These are phyloP conservation scores for Coprinellus micaceus DNA, from an alignment of 768 basidiomycete species.

Conservation along the genomic window DNA sequence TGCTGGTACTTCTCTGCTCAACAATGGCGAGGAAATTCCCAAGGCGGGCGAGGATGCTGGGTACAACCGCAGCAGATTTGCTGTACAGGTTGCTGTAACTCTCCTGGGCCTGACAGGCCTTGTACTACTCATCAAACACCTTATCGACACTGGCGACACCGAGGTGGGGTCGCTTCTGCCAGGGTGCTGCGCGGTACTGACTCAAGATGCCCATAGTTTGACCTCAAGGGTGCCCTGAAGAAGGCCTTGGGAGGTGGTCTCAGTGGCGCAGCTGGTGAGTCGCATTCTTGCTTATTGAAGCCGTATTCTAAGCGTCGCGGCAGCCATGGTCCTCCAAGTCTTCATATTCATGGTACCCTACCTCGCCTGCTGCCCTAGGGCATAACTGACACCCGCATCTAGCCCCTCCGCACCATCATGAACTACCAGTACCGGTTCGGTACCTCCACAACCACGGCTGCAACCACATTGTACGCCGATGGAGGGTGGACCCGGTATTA, in stretches of 20 bases:
- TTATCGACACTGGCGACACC: conserved; percentile 64
- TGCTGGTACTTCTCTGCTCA: not conserved
- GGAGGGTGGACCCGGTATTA: conserved; percentile 86
- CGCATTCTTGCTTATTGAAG: not conserved
- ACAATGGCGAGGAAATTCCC: not conserved
- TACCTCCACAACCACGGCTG: conserved; percentile 64
- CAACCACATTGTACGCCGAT: conserved; percentile 64
- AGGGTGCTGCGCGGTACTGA: not conserved
- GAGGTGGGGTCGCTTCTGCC: conserved; percentile 42
- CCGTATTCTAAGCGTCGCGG: not conserved
- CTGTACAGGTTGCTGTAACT: conserved; percentile 30
- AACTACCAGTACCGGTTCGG: conserved; percentile 94
- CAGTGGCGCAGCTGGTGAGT: conserved; percentile 77
- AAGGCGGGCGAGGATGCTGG: conserved; percentile 19
- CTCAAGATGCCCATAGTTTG: conserved; percentile 54
- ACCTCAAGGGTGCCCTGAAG: conserved; percentile 71
- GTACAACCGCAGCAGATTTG: conserved; percentile 3
- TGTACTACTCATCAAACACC: conserved; percentile 61
- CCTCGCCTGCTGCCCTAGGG: not conserved
- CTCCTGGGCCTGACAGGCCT: conserved; percentile 37
- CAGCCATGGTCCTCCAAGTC: conserved; percentile 94
- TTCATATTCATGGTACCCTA: conserved; percentile 68
- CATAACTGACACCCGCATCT: not conserved
- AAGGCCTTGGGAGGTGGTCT: conserved; percentile 86
- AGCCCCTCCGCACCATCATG: conserved; percentile 96